Evolutionary conservation across 192 early-diverging fungal species (phyloP).

Genomic region (Coemansia sp.): DNA sequence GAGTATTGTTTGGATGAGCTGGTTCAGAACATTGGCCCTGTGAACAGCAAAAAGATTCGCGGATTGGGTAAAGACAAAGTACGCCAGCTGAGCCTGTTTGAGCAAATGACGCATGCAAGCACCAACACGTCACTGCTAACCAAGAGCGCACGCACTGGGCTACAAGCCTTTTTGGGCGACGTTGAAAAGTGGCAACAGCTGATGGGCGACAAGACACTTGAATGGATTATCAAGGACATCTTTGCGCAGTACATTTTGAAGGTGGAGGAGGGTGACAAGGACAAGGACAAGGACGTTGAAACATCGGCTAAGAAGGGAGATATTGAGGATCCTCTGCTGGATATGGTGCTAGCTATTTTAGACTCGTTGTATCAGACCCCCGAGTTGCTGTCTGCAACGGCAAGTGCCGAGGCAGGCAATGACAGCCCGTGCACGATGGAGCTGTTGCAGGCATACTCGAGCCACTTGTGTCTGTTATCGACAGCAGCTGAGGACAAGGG

Average conservation of each 20-base stretch:
- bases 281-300: neutral
- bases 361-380: constrained; percentile 17
- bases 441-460: constrained; percentile 30
- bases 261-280: neutral
- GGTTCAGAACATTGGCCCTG: constrained; percentile 25
- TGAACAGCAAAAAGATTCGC: constrained; percentile 3
- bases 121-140: constrained; percentile 3
- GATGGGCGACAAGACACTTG: constrained; percentile 11
- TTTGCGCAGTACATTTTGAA: constrained; percentile 17
- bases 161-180: constrained; percentile 17
- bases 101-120: constrained; percentile 4
- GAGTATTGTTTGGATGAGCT: constrained; percentile 28
- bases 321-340: constrained; percentile 20
- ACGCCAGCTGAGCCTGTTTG: neutral
- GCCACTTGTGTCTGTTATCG: constrained; percentile 43
- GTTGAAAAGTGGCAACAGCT: constrained; percentile 19
- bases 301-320: neutral
- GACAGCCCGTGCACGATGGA: constrained; percentile 17
- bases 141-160: constrained; percentile 11
- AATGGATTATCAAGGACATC: constrained; percentile 13
- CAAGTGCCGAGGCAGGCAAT: neutral
- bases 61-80: neutral
- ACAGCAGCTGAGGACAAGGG: constrained; percentile 41
- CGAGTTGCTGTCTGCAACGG: neutral
- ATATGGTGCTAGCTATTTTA: constrained; percentile 23